Base-by-base conservation (phyloP, 495 filamentous ascomycete genomes). In the Annulohypoxylon stygium region DNA sequence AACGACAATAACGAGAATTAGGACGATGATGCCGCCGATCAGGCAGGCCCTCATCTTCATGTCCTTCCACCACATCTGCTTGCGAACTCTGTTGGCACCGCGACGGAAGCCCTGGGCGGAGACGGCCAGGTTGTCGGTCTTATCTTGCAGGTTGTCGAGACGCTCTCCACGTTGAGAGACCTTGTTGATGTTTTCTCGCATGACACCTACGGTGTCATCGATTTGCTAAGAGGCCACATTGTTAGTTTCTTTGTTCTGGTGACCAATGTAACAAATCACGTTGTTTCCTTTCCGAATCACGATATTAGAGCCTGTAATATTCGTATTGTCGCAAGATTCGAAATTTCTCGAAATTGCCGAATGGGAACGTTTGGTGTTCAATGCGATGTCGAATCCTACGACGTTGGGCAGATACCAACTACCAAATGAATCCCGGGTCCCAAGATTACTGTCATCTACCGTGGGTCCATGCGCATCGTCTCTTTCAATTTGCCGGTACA, bases 11-110 rank as follows among this genome's bases (percentile, higher is more conserved):
- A 99, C 88, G 63, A 97, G 83, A 65, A 98, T 86, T 70, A 98
- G 83, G 61, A 98, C 85, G 76, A 97, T 91, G 81, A 98, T 91
- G 67, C 93, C 95, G 64, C 91, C 86, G 67, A 94, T 92, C 76
- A 99, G 85, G 81, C 94, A 98, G 84, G 98, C 96, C 77, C 95
- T 90, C 96, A 98, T 99, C 88, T 97, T 97, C 94, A 98, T 97
- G 81, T 99, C 95, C 88, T 88, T 87, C 85, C 85, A 88, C 86
- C 86, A 87, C 85, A 97, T 97, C 79, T 94, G 86, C 88, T 98
- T 98, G 75, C 95, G 89, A 65, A 98, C 95, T 72, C 93, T 88
- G 84, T 98, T 98, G 76, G 96, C 96, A 67, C 96, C 94, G 64
- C 94, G 90, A 75, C 95, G 93, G 88, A 99, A 99, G 58, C 93